Evolutionary conservation across 139 green algal species (phyloP).

Genomic region (Tetraselmis striata): DNA sequence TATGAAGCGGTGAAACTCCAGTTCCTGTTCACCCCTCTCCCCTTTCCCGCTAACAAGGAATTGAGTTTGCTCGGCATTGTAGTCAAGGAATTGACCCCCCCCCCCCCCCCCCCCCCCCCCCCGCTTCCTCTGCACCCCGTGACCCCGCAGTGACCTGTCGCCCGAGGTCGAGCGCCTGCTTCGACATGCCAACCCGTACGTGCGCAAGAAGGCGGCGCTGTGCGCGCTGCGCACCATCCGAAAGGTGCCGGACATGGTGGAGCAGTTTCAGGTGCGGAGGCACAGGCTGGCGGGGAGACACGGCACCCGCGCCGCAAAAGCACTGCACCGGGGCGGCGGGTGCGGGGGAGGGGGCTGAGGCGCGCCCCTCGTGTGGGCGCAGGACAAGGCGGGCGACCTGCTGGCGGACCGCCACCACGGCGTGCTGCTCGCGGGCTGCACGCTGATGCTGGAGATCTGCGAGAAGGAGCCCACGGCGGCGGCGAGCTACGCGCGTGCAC

Average conservation of each 20-base stretch:
- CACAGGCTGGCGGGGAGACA: too few relatives aligned
- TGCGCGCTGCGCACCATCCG: slow-evolving; percentile 48
- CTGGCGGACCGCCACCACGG: slow-evolving; percentile 85
- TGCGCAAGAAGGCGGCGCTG: slow-evolving; percentile 88
- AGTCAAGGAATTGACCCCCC: too few relatives aligned
- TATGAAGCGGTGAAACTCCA: too few relatives aligned
- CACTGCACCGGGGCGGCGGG: too few relatives aligned
- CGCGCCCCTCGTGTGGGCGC: neutral
- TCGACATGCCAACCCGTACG: slow-evolving; percentile 64
- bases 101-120: too few relatives aligned
- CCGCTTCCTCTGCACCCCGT: too few relatives aligned
- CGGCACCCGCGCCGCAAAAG: too few relatives aligned
- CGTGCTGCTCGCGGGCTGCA: slow-evolving; percentile 74
- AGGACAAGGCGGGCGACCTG: slow-evolving; percentile 57
- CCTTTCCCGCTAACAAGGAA: too few relatives aligned
- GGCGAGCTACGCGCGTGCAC: neutral
- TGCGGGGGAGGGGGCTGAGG: neutral
- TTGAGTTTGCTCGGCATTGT: too few relatives aligned
- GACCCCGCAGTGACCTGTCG: slow-evolving; percentile 82
- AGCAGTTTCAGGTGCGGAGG: slow-evolving; percentile 55
- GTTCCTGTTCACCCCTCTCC: too few relatives aligned
- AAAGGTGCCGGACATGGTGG: slow-evolving; percentile 89
- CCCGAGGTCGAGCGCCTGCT: slow-evolving; percentile 89
- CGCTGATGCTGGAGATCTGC: slow-evolving; percentile 78
- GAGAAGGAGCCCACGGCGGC: slow-evolving; percentile 18